phyloP scores from a whole-genome alignment of 1,139 yeast genomes.

The Hansenula anomala region DNA sequence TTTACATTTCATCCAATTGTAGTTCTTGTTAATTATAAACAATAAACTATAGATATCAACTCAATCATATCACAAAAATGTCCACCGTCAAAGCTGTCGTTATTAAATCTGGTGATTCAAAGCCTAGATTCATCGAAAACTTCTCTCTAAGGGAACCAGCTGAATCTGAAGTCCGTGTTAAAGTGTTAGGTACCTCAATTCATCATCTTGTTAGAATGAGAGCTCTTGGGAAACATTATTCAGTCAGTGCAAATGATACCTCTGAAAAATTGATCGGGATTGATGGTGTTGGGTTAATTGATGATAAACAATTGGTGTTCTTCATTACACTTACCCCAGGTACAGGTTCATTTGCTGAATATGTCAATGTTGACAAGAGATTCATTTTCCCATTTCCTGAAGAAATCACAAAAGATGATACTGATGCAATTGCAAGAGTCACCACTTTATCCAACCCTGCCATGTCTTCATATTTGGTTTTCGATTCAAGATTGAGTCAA shows the following conservation, averaged over 20 bases:
- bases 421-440: slow-evolving; percentile 1
- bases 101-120: not conserved
- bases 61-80: too few species aligned
- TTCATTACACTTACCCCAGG: slow-evolving; percentile 4
- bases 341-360: slow-evolving; percentile 6
- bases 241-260: not conserved
- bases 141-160: not conserved
- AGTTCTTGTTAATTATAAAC: too few species aligned
- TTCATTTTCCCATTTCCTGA: not conserved
- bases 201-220: slow-evolving; percentile 9
- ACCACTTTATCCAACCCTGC: slow-evolving; percentile 6
- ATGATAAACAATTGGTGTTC: not conserved
- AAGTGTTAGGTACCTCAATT: slow-evolving; percentile 5
- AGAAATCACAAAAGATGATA: not conserved
- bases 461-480: slow-evolving; percentile 8
- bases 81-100: slow-evolving; percentile 1
- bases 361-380: slow-evolving; percentile 3
- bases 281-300: slow-evolving; percentile 8
- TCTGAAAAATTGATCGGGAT: slow-evolving; percentile 5
- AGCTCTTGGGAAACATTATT: slow-evolving; percentile 8
- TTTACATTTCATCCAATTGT: too few species aligned
- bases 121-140: not conserved
- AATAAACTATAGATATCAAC: too few species aligned
- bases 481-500: slow-evolving; percentile 3
- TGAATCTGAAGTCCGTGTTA: not conserved